Base-by-base conservation (phyloP, 129 eudicot genomes). In the Ambrosia trifida region DNA sequence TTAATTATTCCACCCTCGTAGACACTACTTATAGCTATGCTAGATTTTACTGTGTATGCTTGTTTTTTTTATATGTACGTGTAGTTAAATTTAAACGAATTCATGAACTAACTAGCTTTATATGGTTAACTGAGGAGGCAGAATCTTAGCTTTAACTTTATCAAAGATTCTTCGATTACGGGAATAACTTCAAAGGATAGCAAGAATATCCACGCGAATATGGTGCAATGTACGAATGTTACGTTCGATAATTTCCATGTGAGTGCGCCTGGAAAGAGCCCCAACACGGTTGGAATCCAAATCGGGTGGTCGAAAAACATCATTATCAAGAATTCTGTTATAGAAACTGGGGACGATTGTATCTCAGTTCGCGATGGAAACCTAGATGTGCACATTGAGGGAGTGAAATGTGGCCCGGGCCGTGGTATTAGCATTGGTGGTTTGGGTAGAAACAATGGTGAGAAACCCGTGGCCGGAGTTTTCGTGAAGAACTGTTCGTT, bases 391-490 rank as follows among this genome's bases (percentile, higher is more conserved):
- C 72, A 36, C 41, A 74, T 89, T 14, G 68, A 76, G 35, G 76
- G 79, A 4, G 92, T 86, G 60, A 72, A 68, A 17, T 89, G 96
- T 33, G 94, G 94, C 1, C 96, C 90, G 10, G 96, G 96, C 30
- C 93, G 85, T 43, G 93, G 96, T 17, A 84, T 89, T 19, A 83
- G 90, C 40, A 71, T 89, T 0, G 96, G 96, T 47, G 87, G 96
- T 14, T 85, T 89, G 30, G 96, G 96, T 2, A 80, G 69, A 60
- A 64, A 67, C 70, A 19, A 56, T 0, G 69, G 66, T 0, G 96
- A 89, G 70, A 74, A 84, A 17, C 80, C 81, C 0, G 90, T 87
- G 66, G 6, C 1, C 0, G 89, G 96, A 0, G 68, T 89, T 11
- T 63, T 2, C 5, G 90, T 89, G 14, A 73, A 47, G 61, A 87